phyloP scores from a whole-genome alignment of 768 basidiomycete species.

The Calocybe indica region DNA sequence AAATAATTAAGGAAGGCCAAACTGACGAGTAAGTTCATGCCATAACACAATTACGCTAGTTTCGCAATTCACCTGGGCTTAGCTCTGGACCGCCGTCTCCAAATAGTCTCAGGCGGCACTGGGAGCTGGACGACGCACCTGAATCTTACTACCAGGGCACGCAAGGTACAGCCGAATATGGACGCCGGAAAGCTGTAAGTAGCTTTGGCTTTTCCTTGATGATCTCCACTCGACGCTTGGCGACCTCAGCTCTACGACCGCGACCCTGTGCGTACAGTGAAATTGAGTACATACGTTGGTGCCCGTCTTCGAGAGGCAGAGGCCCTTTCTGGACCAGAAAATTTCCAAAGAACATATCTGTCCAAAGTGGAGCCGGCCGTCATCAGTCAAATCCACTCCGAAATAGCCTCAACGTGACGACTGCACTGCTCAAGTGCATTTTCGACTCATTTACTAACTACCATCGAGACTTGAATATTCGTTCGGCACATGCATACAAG shows the following conservation, averaged over 20 bases:
- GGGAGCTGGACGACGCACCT: conserved; percentile 65
- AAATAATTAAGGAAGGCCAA: conserved; percentile 26
- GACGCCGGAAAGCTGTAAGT: conserved; percentile 67
- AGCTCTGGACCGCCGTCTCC: conserved; percentile 19
- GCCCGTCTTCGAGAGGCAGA: conserved; percentile 60
- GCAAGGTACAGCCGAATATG: conserved; percentile 68
- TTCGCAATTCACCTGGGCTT: neutral
- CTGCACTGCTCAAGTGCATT: neutral
- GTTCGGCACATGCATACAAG: neutral
- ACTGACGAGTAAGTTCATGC: conserved; percentile 24
- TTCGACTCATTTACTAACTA: neutral
- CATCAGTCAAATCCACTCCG: conserved; percentile 63
- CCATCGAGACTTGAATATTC: neutral
- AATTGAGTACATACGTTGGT: conserved; percentile 57
- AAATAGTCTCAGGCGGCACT: conserved; percentile 49
- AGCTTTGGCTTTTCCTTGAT: conserved; percentile 1
- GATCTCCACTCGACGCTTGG: conserved; percentile 4
- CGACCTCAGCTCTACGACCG: conserved; percentile 51
- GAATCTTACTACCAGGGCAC: conserved; percentile 53
- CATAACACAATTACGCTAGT: too few species aligned
- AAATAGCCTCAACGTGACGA: conserved; percentile 27
- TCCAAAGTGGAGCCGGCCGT: conserved; percentile 65
- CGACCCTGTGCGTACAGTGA: conserved; percentile 66
- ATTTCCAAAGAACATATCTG: conserved; percentile 58
- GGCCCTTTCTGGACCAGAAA: conserved; percentile 44